These are phyloP conservation scores for Citrullus colocynthis DNA, from an alignment of 306 rosid species.

Conservation along the genomic window DNA sequence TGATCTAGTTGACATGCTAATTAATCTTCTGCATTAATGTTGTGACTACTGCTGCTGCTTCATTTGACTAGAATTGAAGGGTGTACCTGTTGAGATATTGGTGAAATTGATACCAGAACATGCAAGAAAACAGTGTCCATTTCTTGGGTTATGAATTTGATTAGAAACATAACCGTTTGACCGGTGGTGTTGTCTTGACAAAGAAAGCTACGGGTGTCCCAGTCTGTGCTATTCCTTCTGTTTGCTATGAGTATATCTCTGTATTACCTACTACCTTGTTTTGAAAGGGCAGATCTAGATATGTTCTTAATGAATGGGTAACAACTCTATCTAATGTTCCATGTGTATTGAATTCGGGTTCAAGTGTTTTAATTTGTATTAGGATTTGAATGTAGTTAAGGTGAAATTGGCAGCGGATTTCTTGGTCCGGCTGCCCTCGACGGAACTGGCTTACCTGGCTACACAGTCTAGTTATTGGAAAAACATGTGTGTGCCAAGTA, in stretches of 20 bases:
- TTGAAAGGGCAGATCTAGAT: slow-evolving; percentile 46
- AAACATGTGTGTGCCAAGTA: slow-evolving; percentile 5
- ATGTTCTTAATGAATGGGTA: slow-evolving; percentile 20
- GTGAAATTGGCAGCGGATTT: slow-evolving; percentile 9
- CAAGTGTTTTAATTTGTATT: slow-evolving; percentile 8
- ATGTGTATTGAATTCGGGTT: slow-evolving; percentile 5
- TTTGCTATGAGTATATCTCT: slow-evolving; percentile 27
- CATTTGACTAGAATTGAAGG: slow-evolving; percentile 62
- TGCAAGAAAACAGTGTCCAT: slow-evolving; percentile 79
- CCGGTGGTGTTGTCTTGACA: background rate
- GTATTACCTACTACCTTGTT: slow-evolving; percentile 25
- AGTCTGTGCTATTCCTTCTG: slow-evolving; percentile 11
- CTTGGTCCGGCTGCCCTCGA: background rate
- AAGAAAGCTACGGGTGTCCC: slow-evolving; percentile 11
- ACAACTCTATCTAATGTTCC: slow-evolving; percentile 22
- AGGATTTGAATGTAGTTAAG: slow-evolving; percentile 7
- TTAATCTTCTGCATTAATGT: slow-evolving; percentile 6
- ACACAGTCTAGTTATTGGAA: slow-evolving; percentile 2
- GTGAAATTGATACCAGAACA: slow-evolving; percentile 90
- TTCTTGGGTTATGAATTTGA: slow-evolving; percentile 56
- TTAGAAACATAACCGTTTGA: background rate
- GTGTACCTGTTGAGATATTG: slow-evolving; percentile 56
- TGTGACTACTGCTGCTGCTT: slow-evolving; percentile 4
- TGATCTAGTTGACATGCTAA: background rate
- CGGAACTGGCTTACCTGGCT: slow-evolving; percentile 3